phyloP scores from a whole-genome alignment of 306 rosid genomes.

The Dryas drummondii region DNA sequence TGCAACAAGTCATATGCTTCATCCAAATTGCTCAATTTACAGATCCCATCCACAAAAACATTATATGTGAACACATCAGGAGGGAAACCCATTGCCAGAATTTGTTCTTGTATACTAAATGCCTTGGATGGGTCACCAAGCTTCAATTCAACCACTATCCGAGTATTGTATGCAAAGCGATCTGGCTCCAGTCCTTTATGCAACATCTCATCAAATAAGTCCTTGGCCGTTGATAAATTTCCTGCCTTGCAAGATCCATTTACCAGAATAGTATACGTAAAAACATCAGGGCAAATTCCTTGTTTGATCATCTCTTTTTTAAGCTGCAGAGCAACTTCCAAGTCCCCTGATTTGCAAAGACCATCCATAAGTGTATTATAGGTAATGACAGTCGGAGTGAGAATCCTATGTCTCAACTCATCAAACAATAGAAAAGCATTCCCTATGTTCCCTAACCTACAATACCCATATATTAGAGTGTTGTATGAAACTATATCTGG shows the following conservation, averaged over 20 bases:
- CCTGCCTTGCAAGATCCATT: slow-evolving; percentile 60
- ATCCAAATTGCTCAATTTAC: slow-evolving; percentile 51
- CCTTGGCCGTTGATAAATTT: slow-evolving; percentile 61
- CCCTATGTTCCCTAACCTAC: slow-evolving; percentile 47
- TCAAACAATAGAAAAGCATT: slow-evolving; percentile 59
- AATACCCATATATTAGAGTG: slow-evolving; percentile 60
- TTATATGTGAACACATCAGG: slow-evolving; percentile 69
- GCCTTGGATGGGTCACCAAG: slow-evolving; percentile 61
- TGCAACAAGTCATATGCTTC: slow-evolving; percentile 49
- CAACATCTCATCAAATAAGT: slow-evolving; percentile 68
- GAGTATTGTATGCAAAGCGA: slow-evolving; percentile 59
- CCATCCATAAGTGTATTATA: slow-evolving; percentile 78
- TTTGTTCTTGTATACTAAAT: slow-evolving; percentile 69
- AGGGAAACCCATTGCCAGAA: slow-evolving; percentile 61
- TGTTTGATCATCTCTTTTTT: slow-evolving; percentile 56
- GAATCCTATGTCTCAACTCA: slow-evolving; percentile 44
- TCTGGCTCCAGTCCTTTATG: slow-evolving; percentile 59
- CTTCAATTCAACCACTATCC: slow-evolving; percentile 61
- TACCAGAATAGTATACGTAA: slow-evolving; percentile 67
- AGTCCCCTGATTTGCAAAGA: slow-evolving; percentile 60
- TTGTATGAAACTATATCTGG: slow-evolving; percentile 75
- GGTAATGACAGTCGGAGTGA: slow-evolving; percentile 55
- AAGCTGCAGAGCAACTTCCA: slow-evolving; percentile 56
- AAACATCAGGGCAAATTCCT: slow-evolving; percentile 62
- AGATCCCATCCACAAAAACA: slow-evolving; percentile 58